Percentiles rank a stretch among this genome's conserved stretches.
phyloP scores from a whole-genome alignment of 495 filamentous ascomycete genomes.

The Amphirosellinia nigrospora region DNA sequence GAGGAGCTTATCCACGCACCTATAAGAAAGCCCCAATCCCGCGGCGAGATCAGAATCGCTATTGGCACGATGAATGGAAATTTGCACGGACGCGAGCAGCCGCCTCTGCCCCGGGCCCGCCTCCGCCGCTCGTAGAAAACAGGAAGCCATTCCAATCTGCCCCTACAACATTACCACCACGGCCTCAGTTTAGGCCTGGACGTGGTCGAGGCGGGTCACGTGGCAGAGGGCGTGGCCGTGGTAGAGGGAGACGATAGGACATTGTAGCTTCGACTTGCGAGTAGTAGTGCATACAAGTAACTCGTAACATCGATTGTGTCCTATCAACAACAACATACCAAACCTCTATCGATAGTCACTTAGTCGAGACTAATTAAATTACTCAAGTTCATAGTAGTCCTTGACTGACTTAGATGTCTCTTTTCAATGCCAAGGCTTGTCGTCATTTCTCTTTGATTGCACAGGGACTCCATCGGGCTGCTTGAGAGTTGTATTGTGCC shows the following conservation, averaged over 20 bases:
- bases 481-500: background rate
- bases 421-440: no score
- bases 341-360: background rate
- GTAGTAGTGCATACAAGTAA: no score
- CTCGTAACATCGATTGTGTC: background rate
- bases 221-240: constrained; percentile 35
- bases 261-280: background rate
- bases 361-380: background rate
- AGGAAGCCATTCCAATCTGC: constrained; percentile 27
- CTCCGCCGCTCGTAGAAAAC: constrained; percentile 25
- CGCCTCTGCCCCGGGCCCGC: constrained; percentile 39
- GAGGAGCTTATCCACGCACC: constrained; percentile 48
- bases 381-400: background rate
- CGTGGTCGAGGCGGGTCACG: constrained; percentile 26
- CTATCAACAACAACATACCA: background rate
- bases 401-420: background rate
- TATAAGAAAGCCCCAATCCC: constrained; percentile 32
- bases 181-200: constrained; percentile 25
- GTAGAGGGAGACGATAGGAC: constrained; percentile 32
- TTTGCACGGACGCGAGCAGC: constrained; percentile 17
- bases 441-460: no score
- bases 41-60: constrained; percentile 42
- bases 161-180: constrained; percentile 30
- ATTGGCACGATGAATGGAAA: constrained; percentile 26
- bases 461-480: background rate